Percentiles rank a stretch among this genome's conserved stretches.
These are phyloP conservation scores for Talaromyces stipitatus DNA, from an alignment of 495 filamentous ascomycete genomes.

Conservation along the genomic window DNA sequence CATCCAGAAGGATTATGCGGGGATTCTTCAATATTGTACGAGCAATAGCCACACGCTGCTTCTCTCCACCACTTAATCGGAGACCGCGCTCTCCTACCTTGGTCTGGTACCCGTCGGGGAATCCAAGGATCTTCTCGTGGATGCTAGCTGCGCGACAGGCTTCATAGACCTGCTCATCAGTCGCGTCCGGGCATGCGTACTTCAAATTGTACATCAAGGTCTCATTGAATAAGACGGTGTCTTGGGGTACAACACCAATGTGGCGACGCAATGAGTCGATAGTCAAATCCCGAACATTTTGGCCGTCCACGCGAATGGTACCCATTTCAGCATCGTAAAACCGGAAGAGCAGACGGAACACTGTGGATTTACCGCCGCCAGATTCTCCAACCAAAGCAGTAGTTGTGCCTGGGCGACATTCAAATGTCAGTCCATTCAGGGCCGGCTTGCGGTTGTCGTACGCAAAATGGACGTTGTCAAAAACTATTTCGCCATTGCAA, in stretches of 20 bases:
- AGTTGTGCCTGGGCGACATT: constrained; percentile 79
- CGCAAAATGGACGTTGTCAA: constrained; percentile 80
- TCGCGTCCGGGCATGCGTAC: constrained; percentile 82
- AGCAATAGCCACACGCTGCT: constrained; percentile 94
- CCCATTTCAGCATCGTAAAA: constrained; percentile 83
- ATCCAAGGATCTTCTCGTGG: constrained; percentile 88
- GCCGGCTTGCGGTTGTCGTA: constrained; percentile 88
- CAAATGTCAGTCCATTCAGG: constrained; percentile 71
- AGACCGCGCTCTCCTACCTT: constrained; percentile 93
- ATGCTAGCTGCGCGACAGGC: constrained; percentile 90
- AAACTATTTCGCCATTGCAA: constrained; percentile 76
- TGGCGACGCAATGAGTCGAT: constrained; percentile 87
- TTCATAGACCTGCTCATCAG: constrained; percentile 80
- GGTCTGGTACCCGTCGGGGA: constrained; percentile 87
- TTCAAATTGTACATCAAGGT: constrained; percentile 93
- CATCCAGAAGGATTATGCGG: constrained; percentile 90
- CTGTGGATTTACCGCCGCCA: constrained; percentile 92
- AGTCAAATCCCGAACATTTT: constrained; percentile 75
- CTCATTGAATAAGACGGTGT: constrained; percentile 95
- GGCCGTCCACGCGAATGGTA: constrained; percentile 72
- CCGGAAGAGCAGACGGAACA: constrained; percentile 92
- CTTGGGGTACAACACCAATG: constrained; percentile 95
- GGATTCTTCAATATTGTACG: constrained; percentile 95
- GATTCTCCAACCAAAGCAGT: constrained; percentile 95
- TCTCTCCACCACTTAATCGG: constrained; percentile 88